Evolutionary conservation across 2,329 filamentous ascomycete species (phyloP).

Genomic region (Colletotrichum viniferum): DNA sequence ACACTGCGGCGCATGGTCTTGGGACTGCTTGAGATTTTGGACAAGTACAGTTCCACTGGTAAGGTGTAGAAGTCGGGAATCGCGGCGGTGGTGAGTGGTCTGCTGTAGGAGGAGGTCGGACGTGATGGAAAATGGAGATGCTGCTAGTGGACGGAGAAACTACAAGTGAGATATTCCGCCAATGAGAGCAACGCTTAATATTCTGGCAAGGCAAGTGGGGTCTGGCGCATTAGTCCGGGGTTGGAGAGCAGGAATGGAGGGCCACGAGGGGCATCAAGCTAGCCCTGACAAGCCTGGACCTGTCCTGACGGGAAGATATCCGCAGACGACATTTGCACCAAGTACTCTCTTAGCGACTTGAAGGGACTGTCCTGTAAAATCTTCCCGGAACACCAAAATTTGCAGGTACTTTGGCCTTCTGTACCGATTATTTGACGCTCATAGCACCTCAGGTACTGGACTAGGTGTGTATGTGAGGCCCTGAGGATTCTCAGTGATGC

Average conservation of each 20-base stretch:
- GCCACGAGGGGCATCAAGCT: neutral
- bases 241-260: slow-evolving; percentile 5
- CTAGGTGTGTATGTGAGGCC: neutral
- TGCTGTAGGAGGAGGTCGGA: neutral
- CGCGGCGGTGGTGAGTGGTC: neutral
- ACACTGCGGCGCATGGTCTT: neutral
- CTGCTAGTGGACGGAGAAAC: slow-evolving; percentile 14
- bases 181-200: neutral
- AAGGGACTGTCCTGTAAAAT: neutral
- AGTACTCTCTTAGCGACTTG: neutral
- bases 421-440: neutral
- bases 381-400: neutral
- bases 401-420: neutral
- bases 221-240: neutral
- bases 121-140: neutral
- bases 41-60: neutral
- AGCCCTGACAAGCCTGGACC: neutral
- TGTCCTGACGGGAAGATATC: neutral
- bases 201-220: slow-evolving; percentile 1
- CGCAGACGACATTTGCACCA: neutral
- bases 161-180: slow-evolving; percentile 3
- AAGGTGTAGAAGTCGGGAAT: neutral
- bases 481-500: neutral
- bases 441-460: neutral
- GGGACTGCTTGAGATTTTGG: neutral